Percentiles rank a stretch among this genome's conserved stretches.
phyloP scores from a whole-genome alignment of 2,329 filamentous ascomycete species.

The Biscogniauxia mediterranea region DNA sequence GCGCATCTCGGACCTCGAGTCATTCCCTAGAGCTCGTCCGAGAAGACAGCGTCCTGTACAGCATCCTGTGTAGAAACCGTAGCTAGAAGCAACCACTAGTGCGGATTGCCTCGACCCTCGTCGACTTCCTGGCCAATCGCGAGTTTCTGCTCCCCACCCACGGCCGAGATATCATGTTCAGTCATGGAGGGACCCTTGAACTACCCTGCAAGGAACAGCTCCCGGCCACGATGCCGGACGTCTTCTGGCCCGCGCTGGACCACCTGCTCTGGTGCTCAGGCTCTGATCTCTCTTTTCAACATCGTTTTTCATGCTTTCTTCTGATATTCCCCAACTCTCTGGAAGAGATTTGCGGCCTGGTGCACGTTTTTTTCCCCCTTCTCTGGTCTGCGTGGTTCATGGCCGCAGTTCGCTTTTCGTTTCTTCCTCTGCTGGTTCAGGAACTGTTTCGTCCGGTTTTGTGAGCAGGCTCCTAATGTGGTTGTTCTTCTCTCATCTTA shows the following conservation, averaged over 20 bases:
- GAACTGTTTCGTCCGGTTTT: slow-evolving; percentile 46
- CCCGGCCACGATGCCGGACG: slow-evolving; percentile 30
- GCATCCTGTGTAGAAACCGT: slow-evolving; percentile 4
- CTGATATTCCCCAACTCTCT: slow-evolving; percentile 30
- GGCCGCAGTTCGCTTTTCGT: slow-evolving; percentile 30
- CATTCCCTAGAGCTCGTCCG: slow-evolving; percentile 11
- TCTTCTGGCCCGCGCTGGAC: slow-evolving; percentile 32
- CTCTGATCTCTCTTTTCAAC: slow-evolving; percentile 24
- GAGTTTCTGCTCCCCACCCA: slow-evolving; percentile 4
- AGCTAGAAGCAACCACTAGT: slow-evolving; percentile 17
- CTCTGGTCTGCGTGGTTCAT: slow-evolving; percentile 28
- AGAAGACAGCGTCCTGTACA: slow-evolving; percentile 7
- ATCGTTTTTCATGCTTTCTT: slow-evolving; percentile 29
- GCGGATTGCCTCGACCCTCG: slow-evolving; percentile 16
- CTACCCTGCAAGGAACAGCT: slow-evolving; percentile 26
- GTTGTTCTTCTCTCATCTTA: slow-evolving; percentile 25
- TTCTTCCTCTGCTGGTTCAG: slow-evolving; percentile 40
- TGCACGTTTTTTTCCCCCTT: slow-evolving; percentile 30
- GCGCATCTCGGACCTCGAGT: slow-evolving; percentile 4
- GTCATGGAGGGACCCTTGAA: slow-evolving; percentile 21
- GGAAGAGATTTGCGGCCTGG: slow-evolving; percentile 31
- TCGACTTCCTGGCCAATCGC: slow-evolving; percentile 21
- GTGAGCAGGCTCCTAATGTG: slow-evolving; percentile 36
- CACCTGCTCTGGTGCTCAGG: slow-evolving; percentile 21
- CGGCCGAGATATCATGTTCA: slow-evolving; percentile 6